Evolutionary conservation across 352 stramenopile species (phyloP).

Genomic region (Phytophthora litchii): DNA sequence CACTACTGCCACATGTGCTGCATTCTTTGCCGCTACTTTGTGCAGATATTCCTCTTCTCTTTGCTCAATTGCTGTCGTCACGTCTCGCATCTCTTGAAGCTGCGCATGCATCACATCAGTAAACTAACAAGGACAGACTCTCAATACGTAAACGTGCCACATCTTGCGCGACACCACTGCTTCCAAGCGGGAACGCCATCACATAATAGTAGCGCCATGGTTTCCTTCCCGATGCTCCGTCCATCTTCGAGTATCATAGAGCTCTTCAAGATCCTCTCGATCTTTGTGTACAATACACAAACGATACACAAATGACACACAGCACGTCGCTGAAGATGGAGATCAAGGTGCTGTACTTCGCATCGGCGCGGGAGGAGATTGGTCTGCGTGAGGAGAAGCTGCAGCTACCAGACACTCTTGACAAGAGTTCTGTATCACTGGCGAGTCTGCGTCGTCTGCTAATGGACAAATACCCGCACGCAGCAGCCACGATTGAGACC

Average conservation of each 20-base stretch:
- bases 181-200: conserved; percentile 48
- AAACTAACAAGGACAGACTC: conserved; percentile 9
- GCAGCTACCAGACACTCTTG: conserved; percentile 17
- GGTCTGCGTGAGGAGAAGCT: conserved; percentile 73
- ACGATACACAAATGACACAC: neutral
- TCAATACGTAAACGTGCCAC: conserved; percentile 36
- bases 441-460: conserved; percentile 48
- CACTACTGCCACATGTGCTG: conserved; percentile 12
- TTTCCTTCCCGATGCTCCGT: conserved; percentile 40
- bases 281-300: conserved; percentile 16
- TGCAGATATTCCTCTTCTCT: conserved; percentile 60
- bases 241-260: conserved; percentile 7
- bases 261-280: conserved; percentile 45
- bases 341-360: conserved; percentile 86
- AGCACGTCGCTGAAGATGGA: conserved; percentile 26
- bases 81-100: conserved; percentile 55
- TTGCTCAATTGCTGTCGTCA: conserved; percentile 48
- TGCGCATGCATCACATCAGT: conserved; percentile 19
- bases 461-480: conserved; percentile 56
- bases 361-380: conserved; percentile 71
- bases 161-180: conserved; percentile 39
- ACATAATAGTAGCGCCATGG: conserved; percentile 79
- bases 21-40: conserved; percentile 42
- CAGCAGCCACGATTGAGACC: conserved; percentile 43
- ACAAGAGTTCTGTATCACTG: conserved; percentile 36